A percentile compares a stretch with the other conserved stretches of the same genome.
Evolutionary conservation across 2,329 filamentous ascomycete species (phyloP).

Genomic region (Aspergillus candidus): DNA sequence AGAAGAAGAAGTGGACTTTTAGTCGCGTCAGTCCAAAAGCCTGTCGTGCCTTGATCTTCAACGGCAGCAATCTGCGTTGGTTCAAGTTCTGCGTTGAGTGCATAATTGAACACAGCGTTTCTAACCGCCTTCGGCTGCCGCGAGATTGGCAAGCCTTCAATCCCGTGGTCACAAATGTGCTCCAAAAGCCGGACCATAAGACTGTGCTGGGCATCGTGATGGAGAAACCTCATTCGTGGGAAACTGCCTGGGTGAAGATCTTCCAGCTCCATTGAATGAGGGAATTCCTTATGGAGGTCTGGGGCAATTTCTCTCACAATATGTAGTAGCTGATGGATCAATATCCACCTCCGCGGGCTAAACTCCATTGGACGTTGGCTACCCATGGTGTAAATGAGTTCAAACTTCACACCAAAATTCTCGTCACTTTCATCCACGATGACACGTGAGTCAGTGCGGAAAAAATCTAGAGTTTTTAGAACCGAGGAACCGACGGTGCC

Average conservation of each 20-base stretch:
- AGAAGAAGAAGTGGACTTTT: slow-evolving; percentile 23
- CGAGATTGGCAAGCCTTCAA: slow-evolving; percentile 41
- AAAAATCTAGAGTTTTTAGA: slow-evolving; percentile 8
- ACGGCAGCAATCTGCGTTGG: slow-evolving; percentile 28
- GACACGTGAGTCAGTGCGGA: slow-evolving; percentile 38
- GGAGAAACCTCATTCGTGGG: slow-evolving; percentile 47
- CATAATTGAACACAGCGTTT: slow-evolving; percentile 39
- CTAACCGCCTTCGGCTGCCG: slow-evolving; percentile 27
- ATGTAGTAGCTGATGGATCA: slow-evolving; percentile 50
- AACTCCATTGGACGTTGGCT: slow-evolving; percentile 46
- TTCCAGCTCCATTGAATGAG: slow-evolving; percentile 42
- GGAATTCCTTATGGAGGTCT: slow-evolving; percentile 25
- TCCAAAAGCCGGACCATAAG: slow-evolving; percentile 22
- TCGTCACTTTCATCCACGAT: slow-evolving; percentile 63
- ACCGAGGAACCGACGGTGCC: slow-evolving; percentile 7
- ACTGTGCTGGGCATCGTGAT: slow-evolving; percentile 28
- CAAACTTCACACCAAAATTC: slow-evolving; percentile 55
- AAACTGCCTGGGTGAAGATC: slow-evolving; percentile 33
- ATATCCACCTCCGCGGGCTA: slow-evolving; percentile 51
- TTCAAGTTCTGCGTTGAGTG: slow-evolving; percentile 34
- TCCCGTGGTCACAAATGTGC: slow-evolving; percentile 41
- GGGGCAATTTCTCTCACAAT: slow-evolving; percentile 35
- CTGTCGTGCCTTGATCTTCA: slow-evolving; percentile 30
- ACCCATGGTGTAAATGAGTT: slow-evolving; percentile 60
- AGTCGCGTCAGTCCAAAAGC: slow-evolving; percentile 43